These are phyloP conservation scores for Penicillium sumatraense DNA, from an alignment of 2,329 filamentous ascomycete species.

Conservation along the genomic window DNA sequence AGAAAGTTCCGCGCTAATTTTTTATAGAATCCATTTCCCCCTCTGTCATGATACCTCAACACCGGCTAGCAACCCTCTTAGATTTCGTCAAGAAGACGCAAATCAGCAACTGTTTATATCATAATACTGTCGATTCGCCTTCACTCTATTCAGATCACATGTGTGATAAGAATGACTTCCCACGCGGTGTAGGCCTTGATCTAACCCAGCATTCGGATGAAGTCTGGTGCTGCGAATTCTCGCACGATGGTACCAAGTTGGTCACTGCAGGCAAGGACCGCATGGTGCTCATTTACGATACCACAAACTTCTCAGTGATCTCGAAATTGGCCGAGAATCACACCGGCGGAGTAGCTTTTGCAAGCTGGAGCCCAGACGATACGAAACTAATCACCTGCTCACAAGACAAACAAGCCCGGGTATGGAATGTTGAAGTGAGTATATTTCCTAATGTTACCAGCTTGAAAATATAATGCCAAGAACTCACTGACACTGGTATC, in stretches of 20 bases:
- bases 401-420: conserved; percentile 70
- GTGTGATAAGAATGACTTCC: conserved; percentile 81
- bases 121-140: conserved; percentile 77
- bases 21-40: conserved; percentile 82
- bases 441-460: too few species aligned
- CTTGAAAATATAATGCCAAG: not conserved
- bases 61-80: conserved; percentile 79
- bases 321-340: conserved; percentile 67
- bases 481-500: conserved; percentile 9
- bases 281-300: conserved; percentile 81
- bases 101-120: conserved; percentile 82
- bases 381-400: conserved; percentile 83
- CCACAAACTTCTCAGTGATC: conserved; percentile 68
- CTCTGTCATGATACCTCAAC: conserved; percentile 94
- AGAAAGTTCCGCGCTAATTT: conserved; percentile 20
- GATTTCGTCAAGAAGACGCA: conserved; percentile 83
- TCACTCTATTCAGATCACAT: conserved; percentile 88
- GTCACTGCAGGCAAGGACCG: conserved; percentile 81
- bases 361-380: conserved; percentile 93
- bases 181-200: conserved; percentile 71
- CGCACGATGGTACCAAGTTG: conserved; percentile 79
- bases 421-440: conserved; percentile 74
- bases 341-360: conserved; percentile 72
- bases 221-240: conserved; percentile 91
- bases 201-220: conserved; percentile 77